phyloP scores from a whole-genome alignment of 352 stramenopile genomes.

The Phytopythium chamaehyphon region DNA sequence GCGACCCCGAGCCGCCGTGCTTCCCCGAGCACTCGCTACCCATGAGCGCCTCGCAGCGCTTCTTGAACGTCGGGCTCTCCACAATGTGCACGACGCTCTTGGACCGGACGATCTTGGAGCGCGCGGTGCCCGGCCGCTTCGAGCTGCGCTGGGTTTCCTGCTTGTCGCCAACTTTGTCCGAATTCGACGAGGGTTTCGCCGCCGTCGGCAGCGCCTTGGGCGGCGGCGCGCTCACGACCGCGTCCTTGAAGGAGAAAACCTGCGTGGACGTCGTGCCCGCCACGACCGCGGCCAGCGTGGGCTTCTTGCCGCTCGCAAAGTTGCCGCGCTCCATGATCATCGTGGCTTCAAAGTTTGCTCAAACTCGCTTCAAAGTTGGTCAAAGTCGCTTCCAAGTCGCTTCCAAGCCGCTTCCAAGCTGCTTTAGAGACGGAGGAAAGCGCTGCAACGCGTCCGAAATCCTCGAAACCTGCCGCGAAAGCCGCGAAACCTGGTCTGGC shows the following conservation, averaged over 20 bases:
- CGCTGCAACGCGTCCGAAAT: too few relatives aligned
- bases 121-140: constrained; percentile 1
- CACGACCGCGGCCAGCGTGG: constrained; percentile 3
- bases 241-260: constrained; percentile 32
- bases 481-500: too few relatives aligned
- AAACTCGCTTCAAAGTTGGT: too few relatives aligned
- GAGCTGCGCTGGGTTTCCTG: constrained; percentile 7
- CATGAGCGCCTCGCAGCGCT: constrained; percentile 36
- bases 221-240: constrained; percentile 15
- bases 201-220: constrained; percentile 4
- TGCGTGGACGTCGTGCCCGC: constrained; percentile 8
- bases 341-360: too few relatives aligned
- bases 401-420: too few relatives aligned
- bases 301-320: constrained; percentile 1
- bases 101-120: constrained; percentile 21
- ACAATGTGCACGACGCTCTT: constrained; percentile 35
- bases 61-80: constrained; percentile 34
- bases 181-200: not conserved
- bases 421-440: too few relatives aligned
- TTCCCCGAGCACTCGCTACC: constrained; percentile 10
- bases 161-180: not conserved
- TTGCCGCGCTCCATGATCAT: constrained; percentile 21
- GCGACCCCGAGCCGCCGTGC: constrained; percentile 9
- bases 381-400: too few relatives aligned
- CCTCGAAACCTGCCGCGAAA: too few relatives aligned